A percentile compares a stretch with the other conserved stretches of the same genome.
Conservation (phyloP, 495 filamentous ascomycete species). For the Hypoxylon cercidicola region DNA sequence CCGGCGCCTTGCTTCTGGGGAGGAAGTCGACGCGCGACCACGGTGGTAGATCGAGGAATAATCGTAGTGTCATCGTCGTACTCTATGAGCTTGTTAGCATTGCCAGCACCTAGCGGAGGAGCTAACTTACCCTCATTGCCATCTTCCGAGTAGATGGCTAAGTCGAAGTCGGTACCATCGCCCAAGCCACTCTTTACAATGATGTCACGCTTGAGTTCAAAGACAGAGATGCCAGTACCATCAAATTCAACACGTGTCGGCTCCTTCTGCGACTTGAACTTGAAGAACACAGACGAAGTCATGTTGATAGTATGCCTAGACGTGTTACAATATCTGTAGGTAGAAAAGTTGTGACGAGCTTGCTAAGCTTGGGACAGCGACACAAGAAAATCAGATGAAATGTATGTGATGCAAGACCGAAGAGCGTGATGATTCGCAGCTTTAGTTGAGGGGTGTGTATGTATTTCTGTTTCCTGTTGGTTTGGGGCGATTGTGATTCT, state of each 20-base stretch:
- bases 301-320: slow-evolving; percentile 64
- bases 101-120: not conserved
- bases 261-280: slow-evolving; percentile 99
- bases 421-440: slow-evolving; percentile 30
- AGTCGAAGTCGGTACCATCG: slow-evolving; percentile 96
- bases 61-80: slow-evolving; percentile 97
- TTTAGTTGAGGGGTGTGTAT: slow-evolving; percentile 35
- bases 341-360: slow-evolving; percentile 11
- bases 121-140: slow-evolving; percentile 81
- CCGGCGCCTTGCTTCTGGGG: slow-evolving; percentile 82
- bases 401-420: slow-evolving; percentile 34
- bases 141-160: slow-evolving; percentile 91
- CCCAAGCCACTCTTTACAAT: slow-evolving; percentile 91
- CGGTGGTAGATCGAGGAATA: slow-evolving; percentile 91
- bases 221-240: slow-evolving; percentile 97
- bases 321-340: slow-evolving; percentile 28
- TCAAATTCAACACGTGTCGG: slow-evolving; percentile 95
- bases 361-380: slow-evolving; percentile 21
- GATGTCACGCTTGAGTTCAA: slow-evolving; percentile 98
- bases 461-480: slow-evolving; percentile 45
- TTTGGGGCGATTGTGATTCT: slow-evolving; percentile 41
- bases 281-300: slow-evolving; percentile 99
- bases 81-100: slow-evolving; percentile 63
- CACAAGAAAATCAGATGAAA: slow-evolving; percentile 49
- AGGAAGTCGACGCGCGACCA: slow-evolving; percentile 89